These are phyloP conservation scores for Beta macrorhiza DNA, from an alignment of 179 eudicot genomes.

Conservation along the genomic window DNA sequence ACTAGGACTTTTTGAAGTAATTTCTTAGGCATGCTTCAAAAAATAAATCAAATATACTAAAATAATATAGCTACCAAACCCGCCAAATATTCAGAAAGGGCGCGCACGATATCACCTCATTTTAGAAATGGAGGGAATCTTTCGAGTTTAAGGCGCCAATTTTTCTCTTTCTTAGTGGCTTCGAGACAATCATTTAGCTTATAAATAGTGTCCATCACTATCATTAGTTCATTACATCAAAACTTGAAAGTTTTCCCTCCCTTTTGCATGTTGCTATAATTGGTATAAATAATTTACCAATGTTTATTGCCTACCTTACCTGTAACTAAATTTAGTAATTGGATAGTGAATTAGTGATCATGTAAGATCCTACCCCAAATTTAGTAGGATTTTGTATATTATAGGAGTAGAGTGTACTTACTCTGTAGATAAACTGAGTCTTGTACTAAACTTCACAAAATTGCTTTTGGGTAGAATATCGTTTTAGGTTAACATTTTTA, in stretches of 20 bases:
- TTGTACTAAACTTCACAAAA: too few species aligned
- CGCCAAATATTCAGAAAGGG: conserved; percentile 14
- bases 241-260: not conserved
- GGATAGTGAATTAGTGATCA: too few species aligned
- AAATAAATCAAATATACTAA: not conserved
- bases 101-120: not conserved
- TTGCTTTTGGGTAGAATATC: too few species aligned
- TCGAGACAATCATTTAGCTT: not conserved
- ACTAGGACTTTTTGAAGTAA: not conserved
- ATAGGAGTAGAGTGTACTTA: too few species aligned
- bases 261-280: not conserved
- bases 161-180: not conserved
- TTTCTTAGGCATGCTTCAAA: not conserved
- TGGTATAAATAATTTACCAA: too few species aligned
- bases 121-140: conserved; percentile 11
- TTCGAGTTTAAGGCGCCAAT: conserved; percentile 2
- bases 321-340: too few species aligned
- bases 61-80: not conserved
- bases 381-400: too few species aligned
- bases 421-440: too few species aligned
- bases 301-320: too few species aligned
- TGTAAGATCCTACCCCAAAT: too few species aligned
- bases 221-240: not conserved
- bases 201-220: not conserved
- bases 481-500: too few species aligned